Evolutionary conservation across 257 asterid species (phyloP).

Genomic region (Plantago ovata): DNA sequence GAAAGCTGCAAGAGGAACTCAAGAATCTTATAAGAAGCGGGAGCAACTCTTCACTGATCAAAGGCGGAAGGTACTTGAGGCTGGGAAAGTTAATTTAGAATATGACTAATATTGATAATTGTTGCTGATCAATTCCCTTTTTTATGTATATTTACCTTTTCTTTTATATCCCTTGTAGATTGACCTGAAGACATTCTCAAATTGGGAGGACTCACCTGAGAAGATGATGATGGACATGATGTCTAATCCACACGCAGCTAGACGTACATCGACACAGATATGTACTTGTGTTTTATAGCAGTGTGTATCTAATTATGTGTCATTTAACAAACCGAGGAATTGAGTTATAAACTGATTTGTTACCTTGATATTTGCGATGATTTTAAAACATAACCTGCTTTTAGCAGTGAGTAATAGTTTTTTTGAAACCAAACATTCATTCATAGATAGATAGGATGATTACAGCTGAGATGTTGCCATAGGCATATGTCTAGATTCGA

Average conservation of each 20-base stretch:
- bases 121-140: not conserved
- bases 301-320: too few relatives aligned
- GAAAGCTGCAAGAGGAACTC: constrained; percentile 36
- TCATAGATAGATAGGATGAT: too few relatives aligned
- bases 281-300: too few relatives aligned
- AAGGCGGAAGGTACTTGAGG: constrained; percentile 64
- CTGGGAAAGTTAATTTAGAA: not conserved
- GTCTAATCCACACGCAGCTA: constrained; percentile 54
- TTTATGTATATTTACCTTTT: not conserved
- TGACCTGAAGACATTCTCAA: constrained; percentile 74
- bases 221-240: constrained; percentile 98
- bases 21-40: constrained; percentile 56
- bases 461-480: too few relatives aligned
- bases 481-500: too few relatives aligned
- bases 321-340: too few relatives aligned
- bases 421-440: too few relatives aligned
- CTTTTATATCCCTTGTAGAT: constrained; percentile 34
- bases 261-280: too few relatives aligned
- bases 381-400: too few relatives aligned
- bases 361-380: too few relatives aligned
- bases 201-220: constrained; percentile 98
- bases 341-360: too few relatives aligned
- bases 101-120: not conserved
- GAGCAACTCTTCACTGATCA: constrained; percentile 84
- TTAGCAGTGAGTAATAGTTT: too few relatives aligned